phyloP scores from a whole-genome alignment of 176 grass and related monocot species.

The Zoysia pacifica region DNA sequence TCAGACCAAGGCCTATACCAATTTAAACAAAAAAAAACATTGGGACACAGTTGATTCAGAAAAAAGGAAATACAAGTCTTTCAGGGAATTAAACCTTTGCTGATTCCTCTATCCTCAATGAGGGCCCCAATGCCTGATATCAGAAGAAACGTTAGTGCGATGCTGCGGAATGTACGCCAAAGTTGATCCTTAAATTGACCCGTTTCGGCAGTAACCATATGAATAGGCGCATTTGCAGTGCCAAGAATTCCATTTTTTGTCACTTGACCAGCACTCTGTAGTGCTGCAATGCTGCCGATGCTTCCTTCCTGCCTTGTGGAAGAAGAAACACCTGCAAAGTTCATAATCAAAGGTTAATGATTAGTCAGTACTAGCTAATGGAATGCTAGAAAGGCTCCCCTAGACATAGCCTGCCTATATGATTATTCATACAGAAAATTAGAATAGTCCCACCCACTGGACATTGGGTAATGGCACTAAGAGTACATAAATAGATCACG shows the following conservation, averaged over 20 bases:
- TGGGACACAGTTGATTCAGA: conserved; percentile 12
- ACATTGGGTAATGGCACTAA: background rate
- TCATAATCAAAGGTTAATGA: background rate
- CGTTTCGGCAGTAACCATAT: conserved; percentile 98
- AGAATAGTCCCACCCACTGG: background rate
- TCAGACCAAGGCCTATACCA: conserved; percentile 80
- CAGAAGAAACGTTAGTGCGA: conserved; percentile 94
- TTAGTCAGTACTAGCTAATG: conserved; percentile 1
- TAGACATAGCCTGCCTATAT: conserved; percentile 13
- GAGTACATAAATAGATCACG: background rate
- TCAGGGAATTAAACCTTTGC: conserved; percentile 75
- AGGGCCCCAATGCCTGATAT: conserved; percentile 97
- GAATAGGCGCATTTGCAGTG: conserved; percentile 85
- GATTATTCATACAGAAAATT: conserved; percentile 22
- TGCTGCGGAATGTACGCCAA: conserved; percentile 88
- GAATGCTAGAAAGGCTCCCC: background rate
- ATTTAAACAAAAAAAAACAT: conserved; percentile 38
- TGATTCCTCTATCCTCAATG: conserved; percentile 95
- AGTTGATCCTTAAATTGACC: conserved; percentile 97
- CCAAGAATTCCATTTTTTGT: conserved; percentile 85
- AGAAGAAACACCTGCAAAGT: conserved; percentile 60
- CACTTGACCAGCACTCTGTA: conserved; percentile 60
- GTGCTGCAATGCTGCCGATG: conserved; percentile 47
- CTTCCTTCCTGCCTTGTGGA: conserved; percentile 61
- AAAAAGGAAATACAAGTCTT: conserved; percentile 29